phyloP scores from a whole-genome alignment of 2,329 filamentous ascomycete species.

The Monosporascus sp. region DNA sequence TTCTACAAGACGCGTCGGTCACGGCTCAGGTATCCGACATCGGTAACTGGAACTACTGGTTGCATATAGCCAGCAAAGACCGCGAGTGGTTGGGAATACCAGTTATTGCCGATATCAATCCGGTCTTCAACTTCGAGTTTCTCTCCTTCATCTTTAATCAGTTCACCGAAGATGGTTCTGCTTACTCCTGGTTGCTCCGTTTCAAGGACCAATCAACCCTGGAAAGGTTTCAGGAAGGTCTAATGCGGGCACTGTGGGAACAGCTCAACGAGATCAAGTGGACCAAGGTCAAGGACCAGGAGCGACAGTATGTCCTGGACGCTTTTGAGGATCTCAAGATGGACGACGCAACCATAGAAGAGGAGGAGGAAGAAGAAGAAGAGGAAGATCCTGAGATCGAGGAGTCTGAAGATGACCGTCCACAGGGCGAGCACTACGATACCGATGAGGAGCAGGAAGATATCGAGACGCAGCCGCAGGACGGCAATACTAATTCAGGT shows the following conservation, averaged over 20 bases:
- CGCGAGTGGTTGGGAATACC: conserved; percentile 83
- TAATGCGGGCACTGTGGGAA: conserved; percentile 96
- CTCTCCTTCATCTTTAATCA: conserved; percentile 99
- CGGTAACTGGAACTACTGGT: conserved; percentile 92
- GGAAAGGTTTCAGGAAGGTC: conserved; percentile 84
- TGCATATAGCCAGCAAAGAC: conserved; percentile 72
- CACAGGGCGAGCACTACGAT: conserved; percentile 64
- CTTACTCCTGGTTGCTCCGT: conserved; percentile 90
- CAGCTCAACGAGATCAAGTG: conserved; percentile 92
- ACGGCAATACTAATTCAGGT: conserved; percentile 85
- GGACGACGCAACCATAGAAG: conserved; percentile 64
- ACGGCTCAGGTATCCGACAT: conserved; percentile 78
- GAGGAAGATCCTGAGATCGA: conserved; percentile 51
- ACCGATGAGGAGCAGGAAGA: conserved; percentile 75
- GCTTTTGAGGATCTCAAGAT: conserved; percentile 92
- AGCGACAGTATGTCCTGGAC: conserved; percentile 90
- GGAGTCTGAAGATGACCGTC: conserved; percentile 56
- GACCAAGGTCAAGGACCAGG: conserved; percentile 85
- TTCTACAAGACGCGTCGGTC: conserved; percentile 70
- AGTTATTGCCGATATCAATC: conserved; percentile 87
- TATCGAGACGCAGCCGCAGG: conserved; percentile 58
- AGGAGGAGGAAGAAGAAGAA: conserved; percentile 46
- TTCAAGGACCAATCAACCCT: conserved; percentile 80
- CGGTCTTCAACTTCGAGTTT: conserved; percentile 98
- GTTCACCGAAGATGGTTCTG: conserved; percentile 79